phyloP scores from a whole-genome alignment of 345 rosid species.

The Heritiera fomes region DNA sequence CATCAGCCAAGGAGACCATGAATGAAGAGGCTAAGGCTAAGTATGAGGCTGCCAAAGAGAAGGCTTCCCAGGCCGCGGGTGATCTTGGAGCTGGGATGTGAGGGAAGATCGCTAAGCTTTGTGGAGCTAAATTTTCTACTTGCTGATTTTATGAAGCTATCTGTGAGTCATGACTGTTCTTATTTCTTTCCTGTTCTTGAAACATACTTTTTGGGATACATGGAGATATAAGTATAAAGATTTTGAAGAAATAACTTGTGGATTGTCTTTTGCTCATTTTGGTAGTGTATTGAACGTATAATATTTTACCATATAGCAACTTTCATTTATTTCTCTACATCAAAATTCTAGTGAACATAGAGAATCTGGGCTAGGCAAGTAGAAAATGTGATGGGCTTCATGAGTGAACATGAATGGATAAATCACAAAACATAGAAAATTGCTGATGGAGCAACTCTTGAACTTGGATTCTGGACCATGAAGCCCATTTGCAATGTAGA shows the following conservation, averaged over 20 bases:
- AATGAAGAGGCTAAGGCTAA: conserved; percentile 23
- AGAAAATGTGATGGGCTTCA: conserved; percentile 5
- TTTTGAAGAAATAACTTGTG: background rate
- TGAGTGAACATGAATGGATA: background rate
- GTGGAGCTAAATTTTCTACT: conserved; percentile 2
- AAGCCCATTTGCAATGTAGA: background rate
- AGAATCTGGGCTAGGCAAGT: background rate
- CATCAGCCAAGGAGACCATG: conserved; percentile 40
- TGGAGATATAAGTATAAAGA: background rate
- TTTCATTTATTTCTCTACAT: background rate
- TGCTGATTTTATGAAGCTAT: conserved; percentile 10
- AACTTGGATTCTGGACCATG: background rate
- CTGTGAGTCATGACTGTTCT: conserved; percentile 21
- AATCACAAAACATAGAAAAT: background rate
- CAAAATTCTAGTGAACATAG: background rate
- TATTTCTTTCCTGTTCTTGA: background rate
- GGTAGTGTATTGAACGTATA: background rate
- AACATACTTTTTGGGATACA: conserved; percentile 8
- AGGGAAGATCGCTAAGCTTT: conserved; percentile 22
- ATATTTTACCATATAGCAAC: background rate
- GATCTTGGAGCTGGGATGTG: conserved; percentile 49
- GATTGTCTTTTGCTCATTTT: background rate
- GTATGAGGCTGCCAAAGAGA: conserved; percentile 55
- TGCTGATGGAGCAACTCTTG: background rate
- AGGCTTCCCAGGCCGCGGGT: conserved; percentile 42